A percentile compares a stretch with the other conserved stretches of the same genome.
Conservation (phyloP, 192 early-diverging fungal genomes). For the Oehlia diaphana region DNA sequence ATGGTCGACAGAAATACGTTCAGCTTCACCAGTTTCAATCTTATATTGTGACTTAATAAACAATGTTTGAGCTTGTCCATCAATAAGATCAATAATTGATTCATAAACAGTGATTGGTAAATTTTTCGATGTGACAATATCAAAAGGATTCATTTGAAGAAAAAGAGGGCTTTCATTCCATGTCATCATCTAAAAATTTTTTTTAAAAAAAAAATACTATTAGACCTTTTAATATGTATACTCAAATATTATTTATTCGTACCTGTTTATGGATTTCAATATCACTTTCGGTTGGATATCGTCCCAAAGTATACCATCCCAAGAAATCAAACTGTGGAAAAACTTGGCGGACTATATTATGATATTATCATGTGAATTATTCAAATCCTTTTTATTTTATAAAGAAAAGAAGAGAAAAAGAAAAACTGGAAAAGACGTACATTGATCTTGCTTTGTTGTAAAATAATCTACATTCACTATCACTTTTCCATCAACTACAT, state of each 20-base stretch:
- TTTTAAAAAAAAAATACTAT: constrained; percentile 2
- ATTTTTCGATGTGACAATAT: constrained; percentile 54
- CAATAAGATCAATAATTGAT: constrained; percentile 68
- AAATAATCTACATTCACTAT: constrained; percentile 65
- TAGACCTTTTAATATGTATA: background rate
- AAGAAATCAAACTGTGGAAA: constrained; percentile 81
- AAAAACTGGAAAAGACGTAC: constrained; percentile 45
- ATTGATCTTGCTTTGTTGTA: constrained; percentile 73
- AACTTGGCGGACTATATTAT: constrained; percentile 69
- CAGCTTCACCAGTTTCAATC: constrained; percentile 84
- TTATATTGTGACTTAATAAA: constrained; percentile 70
- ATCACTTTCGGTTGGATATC: constrained; percentile 58
- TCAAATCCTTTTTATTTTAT: background rate
- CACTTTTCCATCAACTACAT: constrained; percentile 40
- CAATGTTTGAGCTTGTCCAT: constrained; percentile 53
- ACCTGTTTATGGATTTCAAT: constrained; percentile 77
- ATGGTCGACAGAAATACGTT: constrained; percentile 86
- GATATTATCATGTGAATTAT: background rate
- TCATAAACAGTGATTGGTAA: constrained; percentile 81
- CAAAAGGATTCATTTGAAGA: constrained; percentile 66
- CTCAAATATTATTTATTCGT: background rate
- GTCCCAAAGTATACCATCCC: constrained; percentile 83
- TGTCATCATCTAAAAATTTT: constrained; percentile 55
- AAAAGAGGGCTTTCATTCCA: constrained; percentile 78
- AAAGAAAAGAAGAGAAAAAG: background rate